Evolutionary conservation across 192 early-diverging fungal genomes (phyloP), one percentile per base, ranked within the genome.

Genomic region (Coemansia pectinata): DNA sequence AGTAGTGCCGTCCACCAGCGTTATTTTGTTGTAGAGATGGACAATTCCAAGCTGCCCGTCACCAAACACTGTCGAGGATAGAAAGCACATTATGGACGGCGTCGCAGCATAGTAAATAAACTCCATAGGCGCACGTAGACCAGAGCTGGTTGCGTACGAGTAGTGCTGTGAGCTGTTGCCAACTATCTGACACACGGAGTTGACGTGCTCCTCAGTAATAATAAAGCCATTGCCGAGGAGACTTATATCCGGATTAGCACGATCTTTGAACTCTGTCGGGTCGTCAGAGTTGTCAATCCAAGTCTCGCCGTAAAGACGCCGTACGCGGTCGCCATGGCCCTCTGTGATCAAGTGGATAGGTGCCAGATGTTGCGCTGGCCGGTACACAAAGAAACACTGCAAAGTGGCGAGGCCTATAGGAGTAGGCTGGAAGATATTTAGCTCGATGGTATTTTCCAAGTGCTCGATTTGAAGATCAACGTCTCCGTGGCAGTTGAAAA

Each of bases 31-130:
- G 76, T 89, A 89, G 31, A 96, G 83, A 74, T 96, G 96, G 19
- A 98, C 94, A 12, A 96, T 79, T 27, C 80, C 83, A 63, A 98
- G 85, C 59, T 95, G 87, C 63, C 95, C 94, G 52, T 91, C 91
- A 64, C 94, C 92, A 69, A 96, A 91, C 23, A 88, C 88, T 63
- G 94, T 89, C 25, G 94, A 91, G 66, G 90, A 86, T 48, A 96
- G 88, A 2, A 94, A 87, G 62, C 89, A 88, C 58, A 96, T 86
- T 42, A 93, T 87, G 70, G 87, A 83, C 78, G 89, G 87, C 84
- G 90, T 92, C 1, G 86, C 91, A 25, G 91, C 86, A 31, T 95
- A 90, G 59, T 93, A 94, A 29, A 91, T 90, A 77, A 95, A 96
- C 72, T 98, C 95, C 85, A 96, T 91, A 15, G 96, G 96, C 31